These are phyloP conservation scores for Fagopyrum esculentum DNA, from an alignment of 148 eudicot genomes.

Conservation along the genomic window DNA sequence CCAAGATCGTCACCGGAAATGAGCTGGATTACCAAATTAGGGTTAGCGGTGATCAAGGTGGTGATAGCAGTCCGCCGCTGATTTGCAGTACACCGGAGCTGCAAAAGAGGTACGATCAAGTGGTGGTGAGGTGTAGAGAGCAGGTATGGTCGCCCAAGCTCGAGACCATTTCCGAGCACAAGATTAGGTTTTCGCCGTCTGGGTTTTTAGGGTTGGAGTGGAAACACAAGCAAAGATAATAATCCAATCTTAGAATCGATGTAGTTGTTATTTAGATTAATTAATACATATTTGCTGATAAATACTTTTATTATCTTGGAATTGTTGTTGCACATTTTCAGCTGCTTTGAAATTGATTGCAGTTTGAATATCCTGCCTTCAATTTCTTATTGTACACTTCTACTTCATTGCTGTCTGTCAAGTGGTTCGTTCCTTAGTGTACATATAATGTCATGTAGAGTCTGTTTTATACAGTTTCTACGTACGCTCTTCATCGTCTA, in stretches of 20 bases:
- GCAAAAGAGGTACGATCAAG: conserved; percentile 53
- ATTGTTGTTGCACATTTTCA: too few species aligned
- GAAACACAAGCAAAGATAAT: conserved; percentile 25
- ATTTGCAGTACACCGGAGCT: conserved; percentile 80
- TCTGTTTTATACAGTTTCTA: too few species aligned
- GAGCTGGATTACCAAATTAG: conserved; percentile 12
- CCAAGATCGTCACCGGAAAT: conserved; percentile 25
- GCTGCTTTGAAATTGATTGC: too few species aligned
- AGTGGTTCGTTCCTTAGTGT: too few species aligned
- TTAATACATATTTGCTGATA: background rate
- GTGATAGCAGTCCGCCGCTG: conserved; percentile 1
- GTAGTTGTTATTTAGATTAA: background rate
- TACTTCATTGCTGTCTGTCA: too few species aligned
- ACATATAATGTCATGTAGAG: too few species aligned
- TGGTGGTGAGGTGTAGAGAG: conserved; percentile 50
- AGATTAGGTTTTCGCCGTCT: conserved; percentile 52
- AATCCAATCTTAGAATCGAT: background rate
- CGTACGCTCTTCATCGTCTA: too few species aligned
- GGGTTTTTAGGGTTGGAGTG: conserved; percentile 46
- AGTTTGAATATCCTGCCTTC: too few species aligned
- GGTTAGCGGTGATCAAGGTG: background rate
- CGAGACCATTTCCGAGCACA: conserved; percentile 58
- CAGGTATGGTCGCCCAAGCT: conserved; percentile 76
- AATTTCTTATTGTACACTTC: too few species aligned
- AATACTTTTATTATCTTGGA: background rate